Evolutionary conservation across 345 rosid species (phyloP), one percentile per base, ranked within the genome.

Genomic region (Salix udensis): DNA sequence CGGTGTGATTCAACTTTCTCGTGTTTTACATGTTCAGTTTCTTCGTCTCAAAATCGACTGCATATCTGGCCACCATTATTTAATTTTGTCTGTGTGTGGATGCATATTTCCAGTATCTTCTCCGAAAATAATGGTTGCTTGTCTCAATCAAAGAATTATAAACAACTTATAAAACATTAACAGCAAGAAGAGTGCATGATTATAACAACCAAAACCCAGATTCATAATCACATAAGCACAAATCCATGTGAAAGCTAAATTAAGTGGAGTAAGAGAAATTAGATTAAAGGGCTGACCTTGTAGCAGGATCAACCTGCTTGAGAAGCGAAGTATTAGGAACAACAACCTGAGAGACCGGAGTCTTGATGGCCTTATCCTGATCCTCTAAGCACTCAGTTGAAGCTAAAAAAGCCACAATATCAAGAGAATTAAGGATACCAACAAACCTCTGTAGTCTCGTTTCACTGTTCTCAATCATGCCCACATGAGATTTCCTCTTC

Each of bases 271-370:
- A 13, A 77, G 44, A 19, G 26, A 12, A 18, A 13, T 13, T 6
- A 40, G 23, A 21, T 1, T 26, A 6, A 24, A 42, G 48, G 71
- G 39, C 86, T 72, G 74, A 91, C 99, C 99, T 87, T 74, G 97
- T 93, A 1, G 88, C 99, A 78, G 98, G 99, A 89, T 96, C 99
- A 81, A 96, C 97, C 75, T 87, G 89, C 77, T 83, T 91, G 78
- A 96, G 82, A 19, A 92, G 83, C 46, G 93, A 78, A 68, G 88
- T 83, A 71, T 92, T 87, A 58, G 87, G 89, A 53, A 73, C 77
- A 34, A 96, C 82, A 26, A 91, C 90, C 74, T 96, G 89, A 16
- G 98, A 93, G 52, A 93, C 97, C 2, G 93, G 90, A 15, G 97
- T 85, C 77, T 87, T 88, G 90, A 89, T 85, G 67, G 99, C 97